A percentile compares a stretch with the other conserved stretches of the same genome.
These are phyloP conservation scores for Cryptococcus jaspeensis DNA, from an alignment of 1,284 basidiomycete genomes.

Conservation along the genomic window DNA sequence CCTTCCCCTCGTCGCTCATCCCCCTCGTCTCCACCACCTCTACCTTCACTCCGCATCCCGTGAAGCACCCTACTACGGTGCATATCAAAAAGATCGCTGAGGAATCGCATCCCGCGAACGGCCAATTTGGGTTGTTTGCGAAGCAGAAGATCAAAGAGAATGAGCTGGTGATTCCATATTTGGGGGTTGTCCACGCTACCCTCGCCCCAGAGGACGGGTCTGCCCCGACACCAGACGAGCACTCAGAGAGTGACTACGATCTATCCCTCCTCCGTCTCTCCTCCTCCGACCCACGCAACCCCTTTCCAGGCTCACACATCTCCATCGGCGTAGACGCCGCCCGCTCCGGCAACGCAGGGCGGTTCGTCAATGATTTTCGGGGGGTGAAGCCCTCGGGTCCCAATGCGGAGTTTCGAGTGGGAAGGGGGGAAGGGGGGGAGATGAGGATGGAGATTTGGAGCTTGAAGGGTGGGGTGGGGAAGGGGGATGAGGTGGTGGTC, in stretches of 20 bases:
- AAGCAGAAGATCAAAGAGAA: constrained; percentile 64
- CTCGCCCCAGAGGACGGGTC: constrained; percentile 62
- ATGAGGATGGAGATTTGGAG: constrained; percentile 74
- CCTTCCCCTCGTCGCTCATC: constrained; percentile 35
- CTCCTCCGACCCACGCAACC: constrained; percentile 30
- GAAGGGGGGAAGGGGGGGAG: constrained; percentile 61
- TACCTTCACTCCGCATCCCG: constrained; percentile 21
- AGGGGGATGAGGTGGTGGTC: constrained; percentile 81
- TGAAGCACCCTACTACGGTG: constrained; percentile 31
- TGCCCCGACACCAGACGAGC: constrained; percentile 14
- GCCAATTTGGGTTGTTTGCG: constrained; percentile 81
- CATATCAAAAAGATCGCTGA: constrained; percentile 46
- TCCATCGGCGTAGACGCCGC: constrained; percentile 65
- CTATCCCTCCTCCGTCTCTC: constrained; percentile 65
- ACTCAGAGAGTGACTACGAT: constrained; percentile 67
- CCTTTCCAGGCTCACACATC: constrained; percentile 30
- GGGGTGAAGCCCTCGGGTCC: constrained; percentile 60
- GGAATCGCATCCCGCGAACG: constrained; percentile 67
- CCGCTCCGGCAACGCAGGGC: constrained; percentile 73
- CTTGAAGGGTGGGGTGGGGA: constrained; percentile 61
- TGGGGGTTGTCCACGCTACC: constrained; percentile 64
- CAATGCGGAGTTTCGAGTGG: constrained; percentile 71
- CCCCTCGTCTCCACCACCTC: constrained; percentile 21
- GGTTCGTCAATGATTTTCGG: constrained; percentile 85
- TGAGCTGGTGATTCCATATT: constrained; percentile 73